Evolutionary conservation across 2,329 filamentous ascomycete species (phyloP), one percentile per base, ranked within the genome.

Genomic region (Pestalotiopsis sp.): DNA sequence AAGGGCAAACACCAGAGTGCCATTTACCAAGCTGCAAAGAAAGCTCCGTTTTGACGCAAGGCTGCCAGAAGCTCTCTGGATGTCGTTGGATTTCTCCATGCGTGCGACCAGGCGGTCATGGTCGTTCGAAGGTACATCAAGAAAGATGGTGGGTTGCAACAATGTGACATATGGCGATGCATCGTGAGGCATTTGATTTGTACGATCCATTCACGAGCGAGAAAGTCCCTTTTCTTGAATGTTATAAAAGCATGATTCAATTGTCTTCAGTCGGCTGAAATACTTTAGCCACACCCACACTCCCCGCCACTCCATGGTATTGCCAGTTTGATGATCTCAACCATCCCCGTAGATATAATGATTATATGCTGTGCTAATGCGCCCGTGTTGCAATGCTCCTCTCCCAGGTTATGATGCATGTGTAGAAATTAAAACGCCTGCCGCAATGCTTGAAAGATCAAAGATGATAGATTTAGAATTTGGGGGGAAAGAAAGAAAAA

Each of bases 401-500:
- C n/a, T 22, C 59, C 30, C n/a, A 39, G 10, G 17, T n/a, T n/a
- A 44, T 62, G 38, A 30, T 35, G n/a, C 39, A 22, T 62, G 10
- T 35, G 3, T 35, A 38, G 13, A 40, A 38, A 40, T 35, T 35
- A 35, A 62, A 40, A 58, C 56, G 56, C 56, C 56, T 6, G 26
- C 24, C 24, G 56, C 56, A 58, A 58, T 58, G 56, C 56, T 35
- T 20, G 20, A 52, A 22, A 58, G 4, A 17, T 58, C 26, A 30
- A 58, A 35, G 7, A 35, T 35, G 30, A 35, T 35, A 9, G 7
- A 35, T 35, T 22, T n/a, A 5, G 11, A 44, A 40, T 11, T 14
- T 59, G 11, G 10, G 20, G 24, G 30, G 30, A 59, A 59, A 38
- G 74, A 65, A 65, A 73, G 74, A 74, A 74, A 75, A 74, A 58